Evolutionary conservation across 2,329 filamentous ascomycete species (phyloP).

Genomic region (Pseudopithomyces maydicus): DNA sequence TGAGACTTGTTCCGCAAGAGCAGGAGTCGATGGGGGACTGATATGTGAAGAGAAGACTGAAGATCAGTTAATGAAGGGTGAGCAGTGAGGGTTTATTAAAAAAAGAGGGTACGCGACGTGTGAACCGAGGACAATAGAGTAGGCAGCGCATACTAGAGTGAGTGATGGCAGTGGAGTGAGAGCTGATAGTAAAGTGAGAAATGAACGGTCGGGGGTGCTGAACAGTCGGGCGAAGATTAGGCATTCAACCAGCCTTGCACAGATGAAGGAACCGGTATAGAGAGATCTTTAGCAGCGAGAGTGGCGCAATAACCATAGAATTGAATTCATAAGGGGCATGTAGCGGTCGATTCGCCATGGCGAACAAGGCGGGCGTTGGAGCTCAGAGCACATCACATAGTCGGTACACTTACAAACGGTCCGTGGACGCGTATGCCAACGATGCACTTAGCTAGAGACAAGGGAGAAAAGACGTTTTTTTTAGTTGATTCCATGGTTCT

Average conservation of each 20-base stretch:
- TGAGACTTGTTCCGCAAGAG: too few species aligned
- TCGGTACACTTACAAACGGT: background rate
- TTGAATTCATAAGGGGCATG: background rate
- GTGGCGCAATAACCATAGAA: background rate
- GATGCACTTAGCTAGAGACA: background rate
- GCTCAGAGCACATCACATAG: background rate
- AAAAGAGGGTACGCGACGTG: too few species aligned
- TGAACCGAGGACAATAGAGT: too few species aligned
- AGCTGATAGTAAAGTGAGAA: too few species aligned
- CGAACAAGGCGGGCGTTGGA: background rate
- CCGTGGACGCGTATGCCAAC: conserved; percentile 16
- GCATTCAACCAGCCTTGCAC: background rate
- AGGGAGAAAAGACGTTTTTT: background rate
- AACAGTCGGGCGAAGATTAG: too few species aligned
- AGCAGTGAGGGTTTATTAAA: too few species aligned
- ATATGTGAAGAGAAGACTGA: too few species aligned
- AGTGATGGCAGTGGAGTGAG: too few species aligned
- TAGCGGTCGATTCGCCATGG: background rate
- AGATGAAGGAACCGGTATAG: background rate
- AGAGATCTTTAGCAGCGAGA: background rate
- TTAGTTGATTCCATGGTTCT: conserved; percentile 15
- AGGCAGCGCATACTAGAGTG: too few species aligned
- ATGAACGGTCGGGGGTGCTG: too few species aligned
- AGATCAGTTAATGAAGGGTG: too few species aligned
- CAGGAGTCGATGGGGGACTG: too few species aligned